Evolutionary conservation across 768 basidiomycete species (phyloP), one percentile per base, ranked within the genome.

Genomic region (Lepiota brunneoincarnata): DNA sequence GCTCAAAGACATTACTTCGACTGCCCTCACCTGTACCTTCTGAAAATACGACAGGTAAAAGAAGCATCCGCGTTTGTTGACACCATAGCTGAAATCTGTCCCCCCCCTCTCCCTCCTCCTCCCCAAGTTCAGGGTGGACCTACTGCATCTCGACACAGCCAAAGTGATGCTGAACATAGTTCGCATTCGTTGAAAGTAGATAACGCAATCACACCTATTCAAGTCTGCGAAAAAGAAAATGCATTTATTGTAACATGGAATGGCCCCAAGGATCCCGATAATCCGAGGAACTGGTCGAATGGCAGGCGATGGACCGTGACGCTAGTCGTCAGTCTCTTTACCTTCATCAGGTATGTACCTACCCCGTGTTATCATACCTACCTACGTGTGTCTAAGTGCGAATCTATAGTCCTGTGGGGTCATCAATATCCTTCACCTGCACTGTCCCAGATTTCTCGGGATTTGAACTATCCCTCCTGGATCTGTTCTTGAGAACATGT

Each of bases 331-430:
- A 86, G 86, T 0, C 72, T 75, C 0, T 89, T 86, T 62, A 84
- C 87, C 0, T 85, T 87, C 62, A 86, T 88, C 34, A 75, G 74
- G 14, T 84, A 87, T 0, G 72, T 89, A 0, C 81, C 86, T 0
- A 91, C 87, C 6, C 79, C 86, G 5, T 44, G 35, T 17, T 45
- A 87, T 88, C 81, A 70, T 87, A 82, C 88, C 0, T 86, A 87
- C 0, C 87, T 87, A 0, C 68, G 74, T 0, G 54, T 58, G 3
- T 39, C 23, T 23, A 50, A 31, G 6, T 37, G 9, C 14, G 24
- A 14, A 43, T 51, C 20, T n/a, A 2, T 41, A 68, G 70, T 40
- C 69, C 69, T 50, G 68, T 71, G 10, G 69, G 59, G 12, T 69
- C 70, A 4, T 70, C 70, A 18, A 68, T 71, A n/a, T 44, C 65